These are phyloP conservation scores for Narthecium ossifragum DNA, from an alignment of 106 monocot genomes.

Conservation along the genomic window DNA sequence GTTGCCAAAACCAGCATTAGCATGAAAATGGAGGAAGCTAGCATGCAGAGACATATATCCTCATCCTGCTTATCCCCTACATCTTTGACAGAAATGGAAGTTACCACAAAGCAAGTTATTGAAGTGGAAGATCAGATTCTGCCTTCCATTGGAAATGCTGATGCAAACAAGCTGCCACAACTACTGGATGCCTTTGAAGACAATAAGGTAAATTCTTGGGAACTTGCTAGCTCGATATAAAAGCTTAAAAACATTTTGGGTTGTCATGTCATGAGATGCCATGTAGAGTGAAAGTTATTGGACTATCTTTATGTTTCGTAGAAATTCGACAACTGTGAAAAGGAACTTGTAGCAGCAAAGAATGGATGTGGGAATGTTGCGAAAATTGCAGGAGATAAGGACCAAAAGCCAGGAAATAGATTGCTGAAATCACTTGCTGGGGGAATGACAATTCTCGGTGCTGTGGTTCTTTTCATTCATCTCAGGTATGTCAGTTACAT, in stretches of 20 bases:
- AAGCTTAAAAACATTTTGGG: no score
- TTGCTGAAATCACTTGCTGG: constrained; percentile 42
- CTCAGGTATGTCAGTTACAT: constrained; percentile 52
- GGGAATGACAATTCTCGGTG: constrained; percentile 35
- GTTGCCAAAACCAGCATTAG: neutral
- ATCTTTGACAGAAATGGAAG: neutral
- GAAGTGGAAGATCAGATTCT: neutral
- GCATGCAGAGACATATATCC: no score
- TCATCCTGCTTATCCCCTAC: neutral
- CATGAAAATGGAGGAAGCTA: no score
- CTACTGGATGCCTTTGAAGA: no score
- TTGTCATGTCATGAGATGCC: no score
- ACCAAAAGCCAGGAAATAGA: constrained; percentile 13
- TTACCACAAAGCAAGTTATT: neutral
- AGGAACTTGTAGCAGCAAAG: no score
- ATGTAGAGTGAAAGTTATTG: no score
- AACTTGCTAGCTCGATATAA: no score
- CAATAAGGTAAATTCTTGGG: no score
- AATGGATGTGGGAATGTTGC: constrained; percentile 4
- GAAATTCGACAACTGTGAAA: constrained; percentile 1
- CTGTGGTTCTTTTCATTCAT: constrained; percentile 32
- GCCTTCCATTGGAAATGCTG: constrained; percentile 2
- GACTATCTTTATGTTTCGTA: no score
- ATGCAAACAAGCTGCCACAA: neutral
- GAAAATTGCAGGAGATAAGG: neutral